These are phyloP conservation scores for Schizophyllum amplum DNA, from an alignment of 1,284 basidiomycete genomes.

Conservation along the genomic window DNA sequence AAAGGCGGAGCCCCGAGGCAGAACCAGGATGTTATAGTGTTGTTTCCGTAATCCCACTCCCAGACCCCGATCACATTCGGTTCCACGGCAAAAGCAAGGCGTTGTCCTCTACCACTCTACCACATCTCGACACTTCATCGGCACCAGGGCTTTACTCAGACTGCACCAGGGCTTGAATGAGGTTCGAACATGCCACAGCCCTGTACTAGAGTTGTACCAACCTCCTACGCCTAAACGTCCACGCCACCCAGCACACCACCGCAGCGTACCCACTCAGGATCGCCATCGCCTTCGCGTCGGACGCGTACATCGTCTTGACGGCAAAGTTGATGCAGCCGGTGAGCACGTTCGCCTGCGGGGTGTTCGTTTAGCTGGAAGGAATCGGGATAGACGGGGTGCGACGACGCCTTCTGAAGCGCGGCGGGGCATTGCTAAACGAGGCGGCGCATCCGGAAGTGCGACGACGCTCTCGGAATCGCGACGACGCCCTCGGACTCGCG, in stretches of 20 bases:
- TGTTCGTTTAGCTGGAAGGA: neutral
- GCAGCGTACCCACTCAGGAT: constrained; percentile 63
- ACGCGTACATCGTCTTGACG: constrained; percentile 77
- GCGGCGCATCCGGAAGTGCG: neutral
- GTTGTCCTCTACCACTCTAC: too few species aligned
- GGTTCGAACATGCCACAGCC: too few species aligned
- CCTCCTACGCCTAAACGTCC: constrained; percentile 31
- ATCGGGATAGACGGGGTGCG: neutral
- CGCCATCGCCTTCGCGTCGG: constrained; percentile 47
- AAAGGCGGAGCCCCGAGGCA: neutral
- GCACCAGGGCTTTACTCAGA: too few species aligned
- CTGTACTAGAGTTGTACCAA: too few species aligned
- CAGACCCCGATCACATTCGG: neutral
- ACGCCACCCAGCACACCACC: constrained; percentile 52
- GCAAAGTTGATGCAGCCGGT: constrained; percentile 85
- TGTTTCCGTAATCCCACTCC: neutral
- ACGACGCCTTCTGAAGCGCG: neutral
- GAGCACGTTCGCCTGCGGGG: constrained; percentile 71
- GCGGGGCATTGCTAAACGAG: neutral
- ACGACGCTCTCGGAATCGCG: too few species aligned
- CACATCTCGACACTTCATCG: too few species aligned
- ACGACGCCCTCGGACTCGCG: too few species aligned
- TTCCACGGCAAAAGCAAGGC: neutral
- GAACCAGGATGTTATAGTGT: neutral
- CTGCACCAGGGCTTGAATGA: too few species aligned